A percentile compares a stretch with the other conserved stretches of the same genome.
Conservation (phyloP, 176 grass and related monocot genomes). For the Triticum turgidum region DNA sequence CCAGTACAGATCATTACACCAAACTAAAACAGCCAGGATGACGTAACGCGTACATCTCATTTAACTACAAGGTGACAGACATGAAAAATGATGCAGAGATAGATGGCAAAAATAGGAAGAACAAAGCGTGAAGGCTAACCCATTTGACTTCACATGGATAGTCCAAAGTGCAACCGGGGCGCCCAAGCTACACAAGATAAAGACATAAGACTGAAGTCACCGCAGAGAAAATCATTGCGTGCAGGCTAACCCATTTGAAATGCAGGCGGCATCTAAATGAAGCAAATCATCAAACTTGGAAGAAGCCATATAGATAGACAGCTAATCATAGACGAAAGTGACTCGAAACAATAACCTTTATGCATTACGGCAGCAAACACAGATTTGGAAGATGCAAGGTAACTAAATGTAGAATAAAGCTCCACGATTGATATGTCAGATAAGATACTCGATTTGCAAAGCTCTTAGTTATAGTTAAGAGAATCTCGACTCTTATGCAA, state of each 20-base stretch:
- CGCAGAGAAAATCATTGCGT: not conserved
- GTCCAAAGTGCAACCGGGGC: not conserved
- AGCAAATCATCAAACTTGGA: constrained; percentile 16
- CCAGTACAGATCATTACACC: not conserved
- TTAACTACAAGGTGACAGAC: not conserved
- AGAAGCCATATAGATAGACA: constrained; percentile 19
- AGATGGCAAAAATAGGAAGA: not conserved
- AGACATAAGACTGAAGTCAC: not conserved
- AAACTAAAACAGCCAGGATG: not conserved
- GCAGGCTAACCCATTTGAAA: not conserved
- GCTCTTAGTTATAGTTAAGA: not conserved
- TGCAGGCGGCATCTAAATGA: not conserved
- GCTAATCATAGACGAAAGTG: constrained; percentile 21
- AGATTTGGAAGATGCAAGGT: not conserved
- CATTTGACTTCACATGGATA: constrained; percentile 12
- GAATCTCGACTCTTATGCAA: constrained; percentile 13
- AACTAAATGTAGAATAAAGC: constrained; percentile 9
- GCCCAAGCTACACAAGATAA: constrained; percentile 21
- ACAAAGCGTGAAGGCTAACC: not conserved
- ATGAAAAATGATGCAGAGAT: not conserved
- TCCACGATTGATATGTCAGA: constrained; percentile 10
- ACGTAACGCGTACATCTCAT: not conserved
- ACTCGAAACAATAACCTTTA: constrained; percentile 18
- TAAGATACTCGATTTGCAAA: not conserved
- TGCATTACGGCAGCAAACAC: not conserved